Conservation (phyloP, 495 filamentous ascomycete genomes). For the Podospora australis region DNA sequence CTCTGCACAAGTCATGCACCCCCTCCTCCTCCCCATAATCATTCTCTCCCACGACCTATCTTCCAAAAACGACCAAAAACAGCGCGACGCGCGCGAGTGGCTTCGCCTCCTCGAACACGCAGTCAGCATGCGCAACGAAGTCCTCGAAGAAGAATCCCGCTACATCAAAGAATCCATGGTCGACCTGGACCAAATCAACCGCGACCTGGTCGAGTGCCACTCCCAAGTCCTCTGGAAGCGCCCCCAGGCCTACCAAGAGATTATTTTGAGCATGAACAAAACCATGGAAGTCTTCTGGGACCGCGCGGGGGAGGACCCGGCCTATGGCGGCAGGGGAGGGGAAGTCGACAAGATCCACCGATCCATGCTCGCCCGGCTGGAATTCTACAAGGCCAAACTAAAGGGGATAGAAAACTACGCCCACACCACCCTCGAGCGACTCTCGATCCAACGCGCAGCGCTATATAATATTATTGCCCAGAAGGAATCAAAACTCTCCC, state of each 20-base stretch:
- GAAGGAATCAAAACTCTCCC: conserved; percentile 49
- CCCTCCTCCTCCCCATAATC: conserved; percentile 48
- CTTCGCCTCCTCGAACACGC: conserved; percentile 49
- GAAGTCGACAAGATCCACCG: conserved; percentile 34
- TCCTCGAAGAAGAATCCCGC: conserved; percentile 38
- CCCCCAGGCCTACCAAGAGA: conserved; percentile 51
- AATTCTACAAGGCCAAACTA: conserved; percentile 50
- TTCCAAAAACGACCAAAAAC: conserved; percentile 43
- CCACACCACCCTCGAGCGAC: conserved; percentile 45
- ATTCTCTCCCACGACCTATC: conserved; percentile 47
- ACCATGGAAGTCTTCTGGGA: conserved; percentile 39
- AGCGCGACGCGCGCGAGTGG: conserved; percentile 51
- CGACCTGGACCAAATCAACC: conserved; percentile 49
- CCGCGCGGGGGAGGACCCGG: conserved; percentile 6
- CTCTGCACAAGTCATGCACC: conserved; percentile 40
- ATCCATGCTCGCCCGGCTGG: conserved; percentile 40
- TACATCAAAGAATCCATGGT: conserved; percentile 43
- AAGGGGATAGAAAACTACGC: conserved; percentile 52
- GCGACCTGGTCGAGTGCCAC: conserved; percentile 52
- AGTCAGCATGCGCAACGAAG: conserved; percentile 50
- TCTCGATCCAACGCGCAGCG: conserved; percentile 48
- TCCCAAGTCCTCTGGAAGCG: conserved; percentile 52
- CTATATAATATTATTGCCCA: conserved; percentile 55
- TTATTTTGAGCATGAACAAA: conserved; percentile 36
- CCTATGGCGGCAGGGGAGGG: conserved; percentile 17